Evolutionary conservation across 768 basidiomycete species (phyloP), one percentile per base, ranked within the genome.

Genomic region (Leccinum arenicola): DNA sequence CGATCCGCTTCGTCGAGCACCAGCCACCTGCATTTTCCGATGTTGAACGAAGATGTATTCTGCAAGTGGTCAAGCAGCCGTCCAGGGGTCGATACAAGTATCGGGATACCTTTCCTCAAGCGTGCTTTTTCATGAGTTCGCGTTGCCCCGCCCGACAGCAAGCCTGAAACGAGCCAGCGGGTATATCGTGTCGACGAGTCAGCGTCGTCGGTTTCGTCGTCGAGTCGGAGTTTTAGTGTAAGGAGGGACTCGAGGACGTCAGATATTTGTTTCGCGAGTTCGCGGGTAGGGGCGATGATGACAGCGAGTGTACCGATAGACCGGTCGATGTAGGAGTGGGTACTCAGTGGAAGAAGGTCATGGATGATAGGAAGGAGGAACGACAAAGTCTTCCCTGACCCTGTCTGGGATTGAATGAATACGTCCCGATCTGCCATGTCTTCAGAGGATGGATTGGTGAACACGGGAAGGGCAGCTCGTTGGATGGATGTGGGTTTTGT

Each of bases 1-100:
- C 95, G 82, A 74, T 99, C 97, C 6, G 96, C 95, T 77, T 99
- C 97, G 70, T 99, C 97, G 25, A 98, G 84, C 9, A 99, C 87
- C 31, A 99, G 80, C 94, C 96, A 99, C 50, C 92, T 85, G 71
- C 92, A 93, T 75, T 95, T 96, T 54, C 89, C 94, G 56, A 95
- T 84, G 60, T 95, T 88, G 75, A 99, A 93, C 0, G 93, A 88
- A 0, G 91, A 84, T 0, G 97, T 98, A 67, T 96, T 95, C 73
- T 98, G 95, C 40, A 99, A 81, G 69, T 99, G 97, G 71, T 98
- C 97, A 57, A 99, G 83, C 14, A 99, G 78, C 40, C 97, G 84
- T 59, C 97, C 97, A 4, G 97, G 97, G 0, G 97, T 98, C 8
- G 93, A 88, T 25, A 99, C 95, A 49, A 99, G 83, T 63, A 99